Evolutionary conservation across 192 early-diverging fungal genomes (phyloP).

Genomic region (Backusella morwellensis): DNA sequence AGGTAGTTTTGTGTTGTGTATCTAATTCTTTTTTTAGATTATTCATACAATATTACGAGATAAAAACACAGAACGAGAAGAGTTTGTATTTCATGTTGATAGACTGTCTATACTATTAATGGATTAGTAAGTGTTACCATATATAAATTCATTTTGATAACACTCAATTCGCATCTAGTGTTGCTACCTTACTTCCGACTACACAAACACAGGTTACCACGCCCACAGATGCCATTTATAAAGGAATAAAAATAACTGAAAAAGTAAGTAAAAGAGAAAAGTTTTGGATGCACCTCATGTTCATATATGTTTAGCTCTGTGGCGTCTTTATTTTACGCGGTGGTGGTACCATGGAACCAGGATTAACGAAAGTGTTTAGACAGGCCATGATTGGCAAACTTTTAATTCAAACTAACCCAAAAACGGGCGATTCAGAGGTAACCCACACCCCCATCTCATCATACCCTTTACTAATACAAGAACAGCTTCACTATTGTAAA

Average conservation of each 20-base stretch:
- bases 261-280: slow-evolving; percentile 11
- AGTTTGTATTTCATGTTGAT: slow-evolving; percentile 93
- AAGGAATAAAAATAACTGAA: slow-evolving; percentile 13
- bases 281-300: background rate
- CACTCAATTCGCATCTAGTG: slow-evolving; percentile 2
- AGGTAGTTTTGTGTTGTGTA: background rate
- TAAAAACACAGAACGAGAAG: slow-evolving; percentile 63
- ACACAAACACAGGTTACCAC: slow-evolving; percentile 12
- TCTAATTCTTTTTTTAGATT: slow-evolving; percentile 35
- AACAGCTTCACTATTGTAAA: slow-evolving; percentile 75
- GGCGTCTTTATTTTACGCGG: slow-evolving; percentile 85
- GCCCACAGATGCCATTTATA: slow-evolving; percentile 9
- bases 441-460: too few relatives aligned
- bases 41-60: slow-evolving; percentile 86
- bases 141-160: background rate
- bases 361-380: slow-evolving; percentile 74
- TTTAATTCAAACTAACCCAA: slow-evolving; percentile 80
- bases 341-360: slow-evolving; percentile 88
- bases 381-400: slow-evolving; percentile 87
- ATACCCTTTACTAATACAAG: too few relatives aligned
- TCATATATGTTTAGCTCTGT: slow-evolving; percentile 44
- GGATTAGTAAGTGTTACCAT: slow-evolving; percentile 60
- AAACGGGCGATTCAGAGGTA: slow-evolving; percentile 76
- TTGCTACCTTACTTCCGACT: slow-evolving; percentile 14
- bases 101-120: slow-evolving; percentile 82